A percentile compares a stretch with the other conserved stretches of the same genome.
Evolutionary conservation across 805 yeast species (phyloP).

Genomic region (Kuraishia molischiana): DNA sequence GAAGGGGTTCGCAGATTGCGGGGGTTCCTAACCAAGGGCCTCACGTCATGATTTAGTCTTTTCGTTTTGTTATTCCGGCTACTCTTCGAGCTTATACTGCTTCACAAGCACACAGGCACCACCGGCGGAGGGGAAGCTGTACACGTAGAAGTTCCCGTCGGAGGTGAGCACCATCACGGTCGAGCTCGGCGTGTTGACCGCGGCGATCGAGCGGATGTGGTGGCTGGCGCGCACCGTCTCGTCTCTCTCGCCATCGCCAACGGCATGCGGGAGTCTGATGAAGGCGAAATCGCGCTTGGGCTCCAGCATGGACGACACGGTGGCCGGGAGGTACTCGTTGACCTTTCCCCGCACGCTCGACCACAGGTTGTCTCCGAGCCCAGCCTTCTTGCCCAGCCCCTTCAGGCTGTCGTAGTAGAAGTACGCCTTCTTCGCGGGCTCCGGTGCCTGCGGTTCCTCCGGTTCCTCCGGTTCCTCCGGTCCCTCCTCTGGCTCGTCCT

Average conservation of each 20-base stretch:
- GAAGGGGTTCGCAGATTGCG: not conserved
- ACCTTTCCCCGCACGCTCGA: constrained; percentile 7
- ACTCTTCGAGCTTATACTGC: constrained; percentile 31
- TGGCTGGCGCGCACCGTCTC: constrained; percentile 23
- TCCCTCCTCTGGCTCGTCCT: constrained; percentile 8
- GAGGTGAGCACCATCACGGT: constrained; percentile 68
- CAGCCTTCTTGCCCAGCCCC: constrained; percentile 1
- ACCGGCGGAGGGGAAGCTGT: constrained; percentile 66
- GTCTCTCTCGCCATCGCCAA: constrained; percentile 20
- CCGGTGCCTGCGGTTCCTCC: too few relatives aligned
- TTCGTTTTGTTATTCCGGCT: not conserved
- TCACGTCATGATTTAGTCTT: not conserved
- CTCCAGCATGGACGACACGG: constrained; percentile 75
- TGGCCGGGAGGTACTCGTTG: constrained; percentile 52
- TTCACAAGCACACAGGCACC: constrained; percentile 80
- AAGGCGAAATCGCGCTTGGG: constrained; percentile 90
- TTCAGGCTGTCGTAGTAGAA: constrained; percentile 3
- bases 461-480: too few relatives aligned
- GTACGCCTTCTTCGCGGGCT: too few relatives aligned
- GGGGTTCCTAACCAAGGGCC: too few relatives aligned
- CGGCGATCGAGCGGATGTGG: constrained; percentile 19
- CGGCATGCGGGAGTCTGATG: constrained; percentile 51
- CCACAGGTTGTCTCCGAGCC: constrained; percentile 13
- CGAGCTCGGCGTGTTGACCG: constrained; percentile 15
- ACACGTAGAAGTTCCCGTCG: constrained; percentile 74